Percentiles rank a stretch among this genome's conserved stretches.
Conservation (phyloP, 1,284 basidiomycete species). For the Agroathelia rolfsii region DNA sequence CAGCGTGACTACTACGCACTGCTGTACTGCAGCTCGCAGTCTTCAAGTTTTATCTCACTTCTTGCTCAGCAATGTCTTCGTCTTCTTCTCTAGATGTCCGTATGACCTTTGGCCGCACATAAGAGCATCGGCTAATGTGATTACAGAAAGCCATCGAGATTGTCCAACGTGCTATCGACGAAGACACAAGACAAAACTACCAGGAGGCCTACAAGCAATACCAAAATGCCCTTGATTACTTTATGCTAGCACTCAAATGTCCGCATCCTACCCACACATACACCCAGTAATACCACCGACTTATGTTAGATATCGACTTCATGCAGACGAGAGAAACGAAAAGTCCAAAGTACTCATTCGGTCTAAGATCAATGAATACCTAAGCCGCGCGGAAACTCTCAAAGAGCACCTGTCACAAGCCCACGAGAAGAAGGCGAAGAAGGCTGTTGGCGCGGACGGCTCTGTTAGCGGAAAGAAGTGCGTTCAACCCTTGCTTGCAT, state of each 20-base stretch:
- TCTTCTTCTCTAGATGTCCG: conserved; percentile 2
- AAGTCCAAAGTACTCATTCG: conserved; percentile 85
- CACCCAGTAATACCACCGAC: background rate
- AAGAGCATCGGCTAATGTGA: conserved; percentile 3
- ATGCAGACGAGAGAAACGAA: conserved; percentile 90
- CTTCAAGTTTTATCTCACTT: background rate
- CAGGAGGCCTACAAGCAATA: conserved; percentile 90
- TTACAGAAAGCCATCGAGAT: conserved; percentile 86
- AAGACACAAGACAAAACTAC: conserved; percentile 92
- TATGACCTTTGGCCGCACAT: conserved; percentile 21
- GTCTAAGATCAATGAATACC: conserved; percentile 87
- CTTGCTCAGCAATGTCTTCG: conserved; percentile 1
- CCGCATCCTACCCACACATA: too few relatives aligned
- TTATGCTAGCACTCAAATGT: conserved; percentile 59
- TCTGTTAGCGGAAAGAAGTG: conserved; percentile 60
- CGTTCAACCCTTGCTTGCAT: conserved; percentile 19
- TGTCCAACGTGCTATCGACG: conserved; percentile 92
- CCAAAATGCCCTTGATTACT: conserved; percentile 94
- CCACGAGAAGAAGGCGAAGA: conserved; percentile 63
- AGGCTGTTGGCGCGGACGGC: conserved; percentile 75
- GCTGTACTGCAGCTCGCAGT: conserved; percentile 2
- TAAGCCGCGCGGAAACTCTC: conserved; percentile 85
- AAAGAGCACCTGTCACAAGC: conserved; percentile 71
- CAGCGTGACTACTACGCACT: background rate
- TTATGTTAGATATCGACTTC: background rate